phyloP scores from a whole-genome alignment of 2,329 filamentous ascomycete species.

The Diplodia mutila region DNA sequence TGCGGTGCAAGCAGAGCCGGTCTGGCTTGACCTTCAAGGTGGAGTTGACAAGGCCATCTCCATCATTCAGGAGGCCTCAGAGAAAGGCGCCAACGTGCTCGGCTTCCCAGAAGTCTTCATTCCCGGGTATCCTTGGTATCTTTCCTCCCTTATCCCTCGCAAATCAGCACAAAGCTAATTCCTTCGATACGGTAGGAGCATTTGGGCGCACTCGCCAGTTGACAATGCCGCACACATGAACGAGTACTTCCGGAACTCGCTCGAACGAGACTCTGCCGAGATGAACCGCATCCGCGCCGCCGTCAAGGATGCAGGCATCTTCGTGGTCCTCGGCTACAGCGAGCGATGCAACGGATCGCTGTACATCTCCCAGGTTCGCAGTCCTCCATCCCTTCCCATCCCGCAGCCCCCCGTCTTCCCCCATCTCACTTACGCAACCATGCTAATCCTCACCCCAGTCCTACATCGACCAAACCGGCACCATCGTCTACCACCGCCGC shows the following conservation, averaged over 20 bases:
- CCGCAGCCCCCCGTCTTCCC: too few relatives aligned
- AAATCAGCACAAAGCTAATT: background rate
- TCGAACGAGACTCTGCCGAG: slow-evolving; percentile 46
- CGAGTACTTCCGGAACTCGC: slow-evolving; percentile 51
- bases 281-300: slow-evolving; percentile 48
- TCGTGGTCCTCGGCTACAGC: slow-evolving; percentile 46
- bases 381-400: too few relatives aligned
- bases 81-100: slow-evolving; percentile 58
- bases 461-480: slow-evolving; percentile 40
- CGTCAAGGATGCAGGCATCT: slow-evolving; percentile 40
- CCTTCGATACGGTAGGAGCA: background rate
- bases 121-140: slow-evolving; percentile 53
- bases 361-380: slow-evolving; percentile 45
- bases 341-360: slow-evolving; percentile 44
- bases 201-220: slow-evolving; percentile 39
- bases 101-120: slow-evolving; percentile 55
- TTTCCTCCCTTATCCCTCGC: background rate
- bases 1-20: too few relatives aligned
- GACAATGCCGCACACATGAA: slow-evolving; percentile 44
- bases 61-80: slow-evolving; percentile 60
- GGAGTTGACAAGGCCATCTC: slow-evolving; percentile 61
- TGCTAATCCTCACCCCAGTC: slow-evolving; percentile 1
- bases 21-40: slow-evolving; percentile 58
- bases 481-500: slow-evolving; percentile 42
- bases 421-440: background rate